Percentiles rank a stretch among this genome's conserved stretches.
These are phyloP conservation scores for Mycosphaerella sp. DNA, from an alignment of 2,329 filamentous ascomycete species.

Conservation along the genomic window DNA sequence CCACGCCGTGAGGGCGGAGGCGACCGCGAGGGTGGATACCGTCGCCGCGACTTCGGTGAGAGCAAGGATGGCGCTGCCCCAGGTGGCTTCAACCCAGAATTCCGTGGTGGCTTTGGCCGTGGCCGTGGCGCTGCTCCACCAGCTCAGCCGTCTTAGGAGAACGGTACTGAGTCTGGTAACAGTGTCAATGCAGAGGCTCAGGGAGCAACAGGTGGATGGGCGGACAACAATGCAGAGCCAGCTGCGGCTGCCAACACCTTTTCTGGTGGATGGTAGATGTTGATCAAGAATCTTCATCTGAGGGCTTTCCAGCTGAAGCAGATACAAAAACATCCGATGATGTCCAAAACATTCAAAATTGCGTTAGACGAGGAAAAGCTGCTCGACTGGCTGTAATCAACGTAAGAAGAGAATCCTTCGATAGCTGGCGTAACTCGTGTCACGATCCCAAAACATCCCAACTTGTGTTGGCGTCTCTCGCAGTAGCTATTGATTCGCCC, in stretches of 20 bases:
- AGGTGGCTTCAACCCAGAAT: slow-evolving; percentile 85
- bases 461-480: not conserved
- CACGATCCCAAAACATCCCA: slow-evolving; percentile 1
- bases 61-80: slow-evolving; percentile 79
- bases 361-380: slow-evolving; percentile 11
- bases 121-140: slow-evolving; percentile 67
- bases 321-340: not conserved
- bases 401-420: slow-evolving; percentile 18
- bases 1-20: slow-evolving; percentile 55
- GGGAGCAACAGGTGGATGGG: slow-evolving; percentile 7
- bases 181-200: slow-evolving; percentile 1
- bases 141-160: slow-evolving; percentile 38
- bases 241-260: slow-evolving; percentile 3
- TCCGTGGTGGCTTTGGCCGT: slow-evolving; percentile 53
- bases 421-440: slow-evolving; percentile 13
- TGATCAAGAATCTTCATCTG: not conserved
- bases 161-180: slow-evolving; percentile 15
- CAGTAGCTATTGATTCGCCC: not conserved
- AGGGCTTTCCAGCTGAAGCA: not conserved
- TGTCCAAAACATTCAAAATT: slow-evolving; percentile 7
- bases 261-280: slow-evolving; percentile 7
- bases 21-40: slow-evolving; percentile 63
- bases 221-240: slow-evolving; percentile 4
- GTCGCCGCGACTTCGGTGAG: slow-evolving; percentile 46
- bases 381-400: slow-evolving; percentile 13